Percentiles rank a stretch among this genome's conserved stretches.
phyloP scores from a whole-genome alignment of 352 stramenopile species.

The Phytophthora multivora region DNA sequence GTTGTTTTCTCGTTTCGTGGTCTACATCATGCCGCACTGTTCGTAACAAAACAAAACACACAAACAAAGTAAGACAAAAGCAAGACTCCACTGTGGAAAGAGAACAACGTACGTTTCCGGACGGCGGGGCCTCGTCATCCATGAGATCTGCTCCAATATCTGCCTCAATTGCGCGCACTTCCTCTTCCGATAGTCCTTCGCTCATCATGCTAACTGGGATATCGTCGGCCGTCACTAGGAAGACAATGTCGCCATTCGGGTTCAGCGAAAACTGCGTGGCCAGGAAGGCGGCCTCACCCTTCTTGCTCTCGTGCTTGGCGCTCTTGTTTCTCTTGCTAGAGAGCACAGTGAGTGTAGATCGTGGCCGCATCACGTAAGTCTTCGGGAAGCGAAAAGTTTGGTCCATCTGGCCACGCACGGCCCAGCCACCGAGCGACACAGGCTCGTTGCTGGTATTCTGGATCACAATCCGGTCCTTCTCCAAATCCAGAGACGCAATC shows the following conservation, averaged over 20 bases:
- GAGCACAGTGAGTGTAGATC: constrained; percentile 75
- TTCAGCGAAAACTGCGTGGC: constrained; percentile 85
- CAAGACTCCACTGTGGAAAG: not conserved
- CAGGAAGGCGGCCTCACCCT: constrained; percentile 76
- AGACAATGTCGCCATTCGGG: constrained; percentile 64
- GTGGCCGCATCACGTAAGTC: constrained; percentile 70
- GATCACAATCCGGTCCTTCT: constrained; percentile 79
- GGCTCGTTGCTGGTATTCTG: constrained; percentile 69
- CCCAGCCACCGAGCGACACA: constrained; percentile 68
- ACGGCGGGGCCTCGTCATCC: constrained; percentile 55
- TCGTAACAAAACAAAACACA: constrained; percentile 9
- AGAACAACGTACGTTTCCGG: constrained; percentile 48
- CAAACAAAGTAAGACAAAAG: constrained; percentile 2
- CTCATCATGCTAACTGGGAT: constrained; percentile 70
- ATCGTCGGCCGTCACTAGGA: constrained; percentile 68
- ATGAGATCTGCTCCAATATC: constrained; percentile 54
- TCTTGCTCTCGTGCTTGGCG: constrained; percentile 71
- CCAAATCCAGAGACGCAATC: constrained; percentile 69
- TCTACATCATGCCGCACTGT: constrained; percentile 43
- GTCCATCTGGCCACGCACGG: constrained; percentile 62
- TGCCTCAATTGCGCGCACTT: constrained; percentile 66
- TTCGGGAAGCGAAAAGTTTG: constrained; percentile 76
- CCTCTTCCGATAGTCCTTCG: constrained; percentile 59
- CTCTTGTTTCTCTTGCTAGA: constrained; percentile 85
- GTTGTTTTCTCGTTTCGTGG: constrained; percentile 6